Base-by-base conservation (phyloP, 768 basidiomycete genomes). In the Tulasnella sp. region DNA sequence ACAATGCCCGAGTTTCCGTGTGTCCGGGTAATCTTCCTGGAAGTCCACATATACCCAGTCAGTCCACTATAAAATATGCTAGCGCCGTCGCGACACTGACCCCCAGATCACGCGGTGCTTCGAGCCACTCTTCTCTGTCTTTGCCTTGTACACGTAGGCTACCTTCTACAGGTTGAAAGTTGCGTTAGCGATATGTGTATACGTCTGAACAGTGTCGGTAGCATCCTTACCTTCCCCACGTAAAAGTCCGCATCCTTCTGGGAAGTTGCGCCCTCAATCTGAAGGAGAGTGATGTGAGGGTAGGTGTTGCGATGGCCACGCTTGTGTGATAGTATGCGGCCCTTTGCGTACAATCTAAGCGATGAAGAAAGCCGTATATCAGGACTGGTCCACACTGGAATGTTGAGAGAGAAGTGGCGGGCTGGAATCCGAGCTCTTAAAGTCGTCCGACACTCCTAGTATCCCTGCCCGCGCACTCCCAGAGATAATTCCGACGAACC, bases 21-120 rank as follows among this genome's bases (percentile, higher is more conserved):
- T n/a, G n/a, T n/a, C n/a, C n/a, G n/a, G n/a, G n/a, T n/a, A n/a
- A n/a, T n/a, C n/a, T n/a, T n/a, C n/a, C n/a, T n/a, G n/a, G n/a
- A n/a, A n/a, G n/a, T n/a, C n/a, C n/a, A n/a, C n/a, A n/a, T n/a
- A n/a, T n/a, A n/a, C n/a, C n/a, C n/a, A n/a, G n/a, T n/a, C n/a
- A n/a, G n/a, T n/a, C n/a, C n/a, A 37, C 17, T 5, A 17, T 12
- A 67, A 12, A 67, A 19, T 59, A 22, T 16, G 17, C 16, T 32
- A 70, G 34, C 29, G 22, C 63, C 37, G 22, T 39, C 19, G 42
- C 11, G 35, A 37, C 12, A 84, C 89, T 79, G 77, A 93, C 92
- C 95, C 97, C 95, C 95, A 98, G 85, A 98, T 98, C 75, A 98
- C 94, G 77, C 97, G 92, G 79, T 98, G 85, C 83, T 95, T 95